Conservation (phyloP, 2,329 filamentous ascomycete genomes). For the Xylogone sp. region DNA sequence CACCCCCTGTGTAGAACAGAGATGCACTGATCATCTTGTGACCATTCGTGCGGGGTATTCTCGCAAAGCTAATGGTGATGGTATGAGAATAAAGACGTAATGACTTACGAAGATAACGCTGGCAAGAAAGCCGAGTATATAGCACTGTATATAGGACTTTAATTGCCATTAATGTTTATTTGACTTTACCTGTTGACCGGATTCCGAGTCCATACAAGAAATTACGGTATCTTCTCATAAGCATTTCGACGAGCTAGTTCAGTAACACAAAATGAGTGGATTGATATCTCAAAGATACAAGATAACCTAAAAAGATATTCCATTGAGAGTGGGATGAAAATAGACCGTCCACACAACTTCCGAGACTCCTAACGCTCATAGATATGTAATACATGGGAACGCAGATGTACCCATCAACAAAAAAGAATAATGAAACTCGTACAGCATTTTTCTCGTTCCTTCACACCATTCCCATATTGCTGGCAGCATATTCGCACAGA, state of each 20-base stretch:
- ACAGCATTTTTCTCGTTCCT: neutral
- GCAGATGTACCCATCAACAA: neutral
- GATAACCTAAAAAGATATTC: neutral
- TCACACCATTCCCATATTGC: neutral
- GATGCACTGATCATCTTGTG: neutral
- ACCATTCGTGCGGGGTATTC: neutral
- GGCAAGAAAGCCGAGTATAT: too few species aligned
- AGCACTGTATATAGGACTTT: too few species aligned
- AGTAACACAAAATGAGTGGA: too few species aligned
- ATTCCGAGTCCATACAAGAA: too few species aligned
- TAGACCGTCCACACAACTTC: neutral
- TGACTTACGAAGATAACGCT: too few species aligned
- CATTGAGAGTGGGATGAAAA: neutral
- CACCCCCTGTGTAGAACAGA: slow-evolving; percentile 7
- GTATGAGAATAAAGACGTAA: too few species aligned
- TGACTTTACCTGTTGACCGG: too few species aligned
- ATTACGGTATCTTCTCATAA: too few species aligned
- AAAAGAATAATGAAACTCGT: neutral
- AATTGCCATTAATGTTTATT: too few species aligned
- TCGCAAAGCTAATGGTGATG: too few species aligned
- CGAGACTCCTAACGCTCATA: slow-evolving; percentile 1
- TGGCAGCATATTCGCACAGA: neutral
- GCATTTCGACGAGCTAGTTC: too few species aligned
- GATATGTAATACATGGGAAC: neutral
- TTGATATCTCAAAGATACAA: too few species aligned